A percentile compares a stretch with the other conserved stretches of the same genome.
These are phyloP conservation scores for Volvariella surrecta DNA, from an alignment of 1,284 basidiomycete genomes.

Conservation along the genomic window DNA sequence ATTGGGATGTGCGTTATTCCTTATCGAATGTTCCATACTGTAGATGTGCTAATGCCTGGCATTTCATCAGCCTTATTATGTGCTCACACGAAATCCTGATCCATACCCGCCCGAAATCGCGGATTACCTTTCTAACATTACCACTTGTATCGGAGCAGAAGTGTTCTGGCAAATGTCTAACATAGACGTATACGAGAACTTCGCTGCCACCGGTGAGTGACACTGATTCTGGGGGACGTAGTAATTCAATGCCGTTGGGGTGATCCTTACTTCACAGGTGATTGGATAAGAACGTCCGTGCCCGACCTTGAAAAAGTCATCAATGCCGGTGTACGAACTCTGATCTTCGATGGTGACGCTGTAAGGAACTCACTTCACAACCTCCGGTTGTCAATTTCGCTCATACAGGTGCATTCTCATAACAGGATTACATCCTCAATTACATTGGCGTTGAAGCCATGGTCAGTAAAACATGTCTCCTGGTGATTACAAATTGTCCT, in stretches of 20 bases:
- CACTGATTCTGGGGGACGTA: no score
- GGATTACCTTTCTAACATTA: conserved; percentile 29
- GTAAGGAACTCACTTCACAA: conserved; percentile 21
- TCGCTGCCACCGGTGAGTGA: conserved; percentile 34
- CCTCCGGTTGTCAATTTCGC: no score
- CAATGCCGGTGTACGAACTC: conserved; percentile 42
- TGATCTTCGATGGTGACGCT: conserved; percentile 50
- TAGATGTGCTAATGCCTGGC: no score
- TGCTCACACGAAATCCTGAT: conserved; percentile 38
- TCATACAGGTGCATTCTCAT: conserved; percentile 1
- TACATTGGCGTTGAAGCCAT: conserved; percentile 54
- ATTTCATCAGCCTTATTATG: conserved; percentile 37
- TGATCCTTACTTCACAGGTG: no score
- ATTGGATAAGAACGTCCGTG: conserved; percentile 55
- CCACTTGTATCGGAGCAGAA: conserved; percentile 41
- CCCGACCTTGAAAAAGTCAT: conserved; percentile 50
- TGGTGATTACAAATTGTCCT: conserved; percentile 10
- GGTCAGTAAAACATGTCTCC: conserved; percentile 29
- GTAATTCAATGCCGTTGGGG: no score
- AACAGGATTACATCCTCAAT: conserved; percentile 49
- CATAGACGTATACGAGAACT: no score
- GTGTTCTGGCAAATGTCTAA: conserved; percentile 37
- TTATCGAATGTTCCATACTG: no score
- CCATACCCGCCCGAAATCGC: conserved; percentile 46
- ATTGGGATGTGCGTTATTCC: conserved; percentile 27